A percentile compares a stretch with the other conserved stretches of the same genome.
These are phyloP conservation scores for Akanthomyces dipterigenus DNA, from an alignment of 2,329 filamentous ascomycete species.

Conservation along the genomic window DNA sequence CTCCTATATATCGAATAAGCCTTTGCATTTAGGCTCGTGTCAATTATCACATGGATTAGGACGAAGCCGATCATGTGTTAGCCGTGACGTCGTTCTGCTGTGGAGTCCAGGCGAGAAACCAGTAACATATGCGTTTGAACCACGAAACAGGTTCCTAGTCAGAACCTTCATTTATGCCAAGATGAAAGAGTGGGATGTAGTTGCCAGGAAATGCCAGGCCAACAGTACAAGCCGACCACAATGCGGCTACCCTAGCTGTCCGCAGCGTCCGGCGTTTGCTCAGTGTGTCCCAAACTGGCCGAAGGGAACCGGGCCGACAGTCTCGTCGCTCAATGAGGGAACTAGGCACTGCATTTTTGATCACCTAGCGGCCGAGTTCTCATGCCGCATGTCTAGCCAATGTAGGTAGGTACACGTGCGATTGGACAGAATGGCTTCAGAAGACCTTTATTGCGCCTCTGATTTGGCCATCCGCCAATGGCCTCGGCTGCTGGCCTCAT, in stretches of 20 bases:
- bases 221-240: neutral
- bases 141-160: neutral
- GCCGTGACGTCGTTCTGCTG: neutral
- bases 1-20: too few species aligned
- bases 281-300: neutral
- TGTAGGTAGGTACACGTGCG: neutral
- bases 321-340: neutral
- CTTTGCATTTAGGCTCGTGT: neutral
- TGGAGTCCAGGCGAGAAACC: neutral
- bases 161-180: neutral
- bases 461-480: neutral
- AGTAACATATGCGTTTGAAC: neutral
- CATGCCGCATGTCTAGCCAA: neutral
- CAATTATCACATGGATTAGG: neutral
- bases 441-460: neutral
- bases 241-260: neutral
- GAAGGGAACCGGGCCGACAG: neutral
- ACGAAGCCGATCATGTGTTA: neutral
- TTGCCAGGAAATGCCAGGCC: neutral
- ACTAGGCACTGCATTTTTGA: neutral
- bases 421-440: neutral
- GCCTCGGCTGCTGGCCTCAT: neutral
- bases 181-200: neutral
- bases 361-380: neutral
- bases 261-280: neutral